These are phyloP conservation scores for Solanum verrucosum DNA, from an alignment of 257 asterid genomes.

Conservation along the genomic window DNA sequence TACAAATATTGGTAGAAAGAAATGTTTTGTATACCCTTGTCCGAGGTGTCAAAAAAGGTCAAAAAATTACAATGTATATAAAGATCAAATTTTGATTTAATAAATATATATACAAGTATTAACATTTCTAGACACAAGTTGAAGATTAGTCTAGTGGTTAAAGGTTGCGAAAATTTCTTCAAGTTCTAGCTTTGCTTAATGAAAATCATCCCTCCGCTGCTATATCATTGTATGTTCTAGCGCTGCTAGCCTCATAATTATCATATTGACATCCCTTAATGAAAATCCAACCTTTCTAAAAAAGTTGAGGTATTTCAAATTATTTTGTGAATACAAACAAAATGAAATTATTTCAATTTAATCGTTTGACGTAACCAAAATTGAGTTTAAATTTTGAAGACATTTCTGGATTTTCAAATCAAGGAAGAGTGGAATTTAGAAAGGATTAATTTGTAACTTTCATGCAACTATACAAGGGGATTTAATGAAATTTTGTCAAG, in stretches of 20 bases:
- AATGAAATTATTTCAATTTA: background rate
- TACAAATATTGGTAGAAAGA: background rate
- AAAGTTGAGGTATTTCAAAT: background rate
- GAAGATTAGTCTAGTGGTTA: no score
- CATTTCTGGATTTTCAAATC: background rate
- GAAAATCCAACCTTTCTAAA: no score
- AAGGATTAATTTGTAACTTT: background rate
- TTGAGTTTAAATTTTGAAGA: background rate
- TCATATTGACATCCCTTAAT: no score
- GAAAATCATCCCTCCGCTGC: background rate
- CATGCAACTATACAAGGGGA: background rate
- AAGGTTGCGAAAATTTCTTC: background rate
- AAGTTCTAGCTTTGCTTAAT: background rate
- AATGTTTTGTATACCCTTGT: background rate
- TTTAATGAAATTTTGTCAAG: background rate
- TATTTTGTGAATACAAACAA: background rate
- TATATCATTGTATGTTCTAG: background rate
- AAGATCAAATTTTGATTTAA: no score
- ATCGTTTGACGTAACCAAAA: background rate
- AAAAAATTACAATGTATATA: no score
- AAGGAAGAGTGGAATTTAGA: background rate
- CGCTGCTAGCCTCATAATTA: background rate
- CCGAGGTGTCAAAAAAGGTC: background rate
- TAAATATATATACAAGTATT: no score
- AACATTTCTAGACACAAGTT: fast-evolving